A percentile compares a stretch with the other conserved stretches of the same genome.
Conservation (phyloP, 352 stramenopile species). For the Pythium folliculosum region DNA sequence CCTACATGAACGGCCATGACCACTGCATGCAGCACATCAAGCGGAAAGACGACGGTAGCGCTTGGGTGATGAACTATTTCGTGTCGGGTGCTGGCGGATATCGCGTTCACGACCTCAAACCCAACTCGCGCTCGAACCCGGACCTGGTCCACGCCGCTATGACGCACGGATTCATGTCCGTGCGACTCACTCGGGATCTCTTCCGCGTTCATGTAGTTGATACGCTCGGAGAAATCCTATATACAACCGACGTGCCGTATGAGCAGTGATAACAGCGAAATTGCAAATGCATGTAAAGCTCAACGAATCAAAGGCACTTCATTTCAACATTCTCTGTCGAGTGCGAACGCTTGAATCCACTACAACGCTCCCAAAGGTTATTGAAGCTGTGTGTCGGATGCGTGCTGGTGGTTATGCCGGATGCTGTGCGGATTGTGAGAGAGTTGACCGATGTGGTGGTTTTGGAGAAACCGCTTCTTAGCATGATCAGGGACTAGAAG, state of each 20-base stretch:
- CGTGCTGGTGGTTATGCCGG: no score
- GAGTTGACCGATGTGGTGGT: no score
- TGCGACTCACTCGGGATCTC: conserved; percentile 58
- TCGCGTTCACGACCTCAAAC: conserved; percentile 61
- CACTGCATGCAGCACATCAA: conserved; percentile 84
- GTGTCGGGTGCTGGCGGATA: conserved; percentile 81
- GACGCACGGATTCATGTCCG: conserved; percentile 85
- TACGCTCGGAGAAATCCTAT: conserved; percentile 65
- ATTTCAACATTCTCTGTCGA: no score
- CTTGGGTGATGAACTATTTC: conserved; percentile 75
- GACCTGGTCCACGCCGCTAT: conserved; percentile 82
- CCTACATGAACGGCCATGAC: conserved; percentile 88
- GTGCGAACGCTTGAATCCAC: no score
- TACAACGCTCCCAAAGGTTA: no score
- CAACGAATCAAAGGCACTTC: no score
- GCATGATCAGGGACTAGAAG: no score
- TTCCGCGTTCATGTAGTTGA: conserved; percentile 83
- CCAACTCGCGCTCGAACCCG: conserved; percentile 61
- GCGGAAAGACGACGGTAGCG: conserved; percentile 39
- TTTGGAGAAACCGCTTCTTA: no score
- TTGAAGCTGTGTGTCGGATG: no score
- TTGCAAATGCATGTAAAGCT: neutral
- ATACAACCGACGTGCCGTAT: conserved; percentile 79
- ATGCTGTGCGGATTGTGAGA: no score
- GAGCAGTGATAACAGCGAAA: conserved; percentile 14